phyloP scores from a whole-genome alignment of 805 yeast species.

The Saturnispora hagleri region DNA sequence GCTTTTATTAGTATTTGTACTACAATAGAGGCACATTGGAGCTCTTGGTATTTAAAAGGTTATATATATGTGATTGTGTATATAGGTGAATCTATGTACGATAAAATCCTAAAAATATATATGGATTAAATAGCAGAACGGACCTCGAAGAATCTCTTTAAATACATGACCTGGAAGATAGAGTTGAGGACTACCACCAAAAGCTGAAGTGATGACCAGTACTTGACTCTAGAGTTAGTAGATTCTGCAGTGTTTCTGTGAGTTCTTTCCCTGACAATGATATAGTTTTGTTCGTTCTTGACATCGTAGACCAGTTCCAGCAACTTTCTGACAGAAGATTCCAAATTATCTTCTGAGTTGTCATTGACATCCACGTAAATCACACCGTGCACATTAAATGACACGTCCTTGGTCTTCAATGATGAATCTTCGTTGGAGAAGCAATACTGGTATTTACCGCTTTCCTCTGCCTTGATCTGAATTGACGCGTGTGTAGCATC shows the following conservation, averaged over 20 bases:
- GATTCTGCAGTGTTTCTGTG: slow-evolving; percentile 98
- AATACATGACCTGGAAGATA: slow-evolving; percentile 85
- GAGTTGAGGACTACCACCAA: slow-evolving; percentile 80
- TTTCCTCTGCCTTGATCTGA: slow-evolving; percentile 49
- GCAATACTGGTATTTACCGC: slow-evolving; percentile 80
- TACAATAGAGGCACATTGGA: not conserved
- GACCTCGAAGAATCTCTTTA: slow-evolving; percentile 93
- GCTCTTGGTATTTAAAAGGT: not conserved
- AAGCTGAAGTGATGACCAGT: slow-evolving; percentile 95
- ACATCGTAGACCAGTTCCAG: slow-evolving; percentile 74
- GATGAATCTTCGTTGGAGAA: slow-evolving; percentile 79
- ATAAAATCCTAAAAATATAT: not conserved
- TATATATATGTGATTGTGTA: not conserved
- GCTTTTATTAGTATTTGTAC: not conserved
- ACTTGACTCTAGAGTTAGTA: slow-evolving; percentile 91
- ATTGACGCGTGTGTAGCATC: slow-evolving; percentile 77
- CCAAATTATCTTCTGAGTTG: slow-evolving; percentile 66
- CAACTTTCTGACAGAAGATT: slow-evolving; percentile 70
- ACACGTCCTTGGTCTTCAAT: slow-evolving; percentile 75
- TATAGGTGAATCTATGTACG: not conserved
- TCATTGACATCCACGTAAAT: slow-evolving; percentile 70
- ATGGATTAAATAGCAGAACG: slow-evolving; percentile 60
- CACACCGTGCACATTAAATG: slow-evolving; percentile 91
- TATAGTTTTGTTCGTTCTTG: slow-evolving; percentile 85
- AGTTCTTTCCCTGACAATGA: slow-evolving; percentile 91